These are phyloP conservation scores for Cladophialophora psammophila DNA, from an alignment of 2,329 filamentous ascomycete species.

Conservation along the genomic window DNA sequence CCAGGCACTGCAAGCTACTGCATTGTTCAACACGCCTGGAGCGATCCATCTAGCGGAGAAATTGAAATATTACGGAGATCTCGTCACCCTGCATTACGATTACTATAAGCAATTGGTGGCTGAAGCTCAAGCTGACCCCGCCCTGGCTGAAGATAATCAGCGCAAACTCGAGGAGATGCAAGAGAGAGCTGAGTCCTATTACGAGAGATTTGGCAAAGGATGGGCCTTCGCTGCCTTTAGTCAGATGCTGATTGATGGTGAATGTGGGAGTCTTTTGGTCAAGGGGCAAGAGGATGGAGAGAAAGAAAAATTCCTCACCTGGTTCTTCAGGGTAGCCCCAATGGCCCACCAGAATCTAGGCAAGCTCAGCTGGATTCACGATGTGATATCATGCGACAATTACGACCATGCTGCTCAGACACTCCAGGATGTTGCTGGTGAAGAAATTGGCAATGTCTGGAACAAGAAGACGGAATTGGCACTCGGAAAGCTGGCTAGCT, in stretches of 20 bases:
- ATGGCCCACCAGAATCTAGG: conserved; percentile 62
- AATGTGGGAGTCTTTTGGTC: conserved; percentile 71
- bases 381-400: conserved; percentile 77
- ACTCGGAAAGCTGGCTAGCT: conserved; percentile 78
- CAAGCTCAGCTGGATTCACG: conserved; percentile 93
- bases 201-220: conserved; percentile 57
- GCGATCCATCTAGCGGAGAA: conserved; percentile 69
- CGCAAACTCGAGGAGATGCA: conserved; percentile 46
- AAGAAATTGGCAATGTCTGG: conserved; percentile 82
- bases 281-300: conserved; percentile 61
- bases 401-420: conserved; percentile 75
- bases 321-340: conserved; percentile 75
- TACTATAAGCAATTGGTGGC: conserved; percentile 36
- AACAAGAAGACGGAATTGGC: conserved; percentile 92
- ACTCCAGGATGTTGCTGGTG: conserved; percentile 72
- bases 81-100: conserved; percentile 56
- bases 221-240: conserved; percentile 78
- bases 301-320: conserved; percentile 75
- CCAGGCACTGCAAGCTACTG: conserved; percentile 30
- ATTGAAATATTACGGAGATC: conserved; percentile 67
- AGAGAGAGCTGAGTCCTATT: conserved; percentile 55
- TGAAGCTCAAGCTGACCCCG: conserved; percentile 30
- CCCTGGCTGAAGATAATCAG: conserved; percentile 34
- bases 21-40: conserved; percentile 38
- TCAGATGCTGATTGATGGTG: conserved; percentile 72